Evolutionary conservation across 75 land plant genomes (phyloP).

Genomic region (Adiantum capillusveneris): DNA sequence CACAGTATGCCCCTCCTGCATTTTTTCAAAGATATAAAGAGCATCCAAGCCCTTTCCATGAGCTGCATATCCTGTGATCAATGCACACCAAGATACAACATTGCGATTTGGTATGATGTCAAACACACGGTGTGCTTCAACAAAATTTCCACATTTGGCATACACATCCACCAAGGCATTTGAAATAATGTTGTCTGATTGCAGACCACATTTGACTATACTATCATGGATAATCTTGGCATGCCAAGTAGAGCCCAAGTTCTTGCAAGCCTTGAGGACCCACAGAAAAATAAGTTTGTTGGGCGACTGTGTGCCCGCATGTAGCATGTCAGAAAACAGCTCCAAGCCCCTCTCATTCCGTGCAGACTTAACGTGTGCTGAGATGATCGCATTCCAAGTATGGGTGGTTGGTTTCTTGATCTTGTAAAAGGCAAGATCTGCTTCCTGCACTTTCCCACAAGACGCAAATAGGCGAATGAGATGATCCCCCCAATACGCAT

Average conservation of each 20-base stretch:
- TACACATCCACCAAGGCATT: constrained; percentile 39
- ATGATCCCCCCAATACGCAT: constrained; percentile 6
- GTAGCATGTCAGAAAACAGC: background rate
- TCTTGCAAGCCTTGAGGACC: constrained; percentile 1
- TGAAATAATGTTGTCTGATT: constrained; percentile 17
- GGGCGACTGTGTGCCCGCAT: background rate
- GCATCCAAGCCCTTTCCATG: constrained; percentile 47
- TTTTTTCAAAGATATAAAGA: constrained; percentile 33
- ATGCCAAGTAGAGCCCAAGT: background rate
- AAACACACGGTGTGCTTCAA: constrained; percentile 24
- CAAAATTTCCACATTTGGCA: constrained; percentile 33
- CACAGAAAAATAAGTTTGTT: background rate
- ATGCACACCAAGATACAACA: constrained; percentile 40
- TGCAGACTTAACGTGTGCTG: background rate
- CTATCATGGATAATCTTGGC: constrained; percentile 14
- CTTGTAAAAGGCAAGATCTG: background rate
- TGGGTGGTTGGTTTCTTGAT: constrained; percentile 3
- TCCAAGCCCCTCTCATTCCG: background rate
- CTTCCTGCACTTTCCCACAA: constrained; percentile 1
- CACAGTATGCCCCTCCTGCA: constrained; percentile 22
- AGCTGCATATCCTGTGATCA: constrained; percentile 39
- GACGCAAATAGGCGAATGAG: constrained; percentile 3
- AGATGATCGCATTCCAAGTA: constrained; percentile 5
- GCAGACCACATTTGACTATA: constrained; percentile 19
- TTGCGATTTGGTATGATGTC: constrained; percentile 13